These are phyloP conservation scores for Cladosporium oxysporum DNA, from an alignment of 2,329 filamentous ascomycete species.

Conservation along the genomic window DNA sequence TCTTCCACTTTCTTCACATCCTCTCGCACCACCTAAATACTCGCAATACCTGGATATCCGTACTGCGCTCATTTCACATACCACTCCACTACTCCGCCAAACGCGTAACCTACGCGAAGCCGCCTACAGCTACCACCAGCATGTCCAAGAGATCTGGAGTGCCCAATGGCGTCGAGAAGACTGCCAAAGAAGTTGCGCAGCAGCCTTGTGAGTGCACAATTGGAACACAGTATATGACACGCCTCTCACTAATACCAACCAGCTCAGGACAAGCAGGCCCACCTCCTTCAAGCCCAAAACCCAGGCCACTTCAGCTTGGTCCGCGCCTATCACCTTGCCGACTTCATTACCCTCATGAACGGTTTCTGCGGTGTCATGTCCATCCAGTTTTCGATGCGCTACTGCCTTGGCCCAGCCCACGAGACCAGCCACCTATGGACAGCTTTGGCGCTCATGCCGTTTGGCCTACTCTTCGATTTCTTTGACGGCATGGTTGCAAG, in stretches of 20 bases:
- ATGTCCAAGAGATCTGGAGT: conserved; percentile 67
- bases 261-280: conserved; percentile 76
- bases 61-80: not conserved
- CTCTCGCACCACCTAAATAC: not conserved
- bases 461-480: conserved; percentile 95
- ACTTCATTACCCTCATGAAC: conserved; percentile 81
- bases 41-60: not conserved
- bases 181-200: conserved; percentile 39
- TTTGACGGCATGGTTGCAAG: conserved; percentile 96
- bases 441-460: conserved; percentile 83
- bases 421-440: conserved; percentile 72
- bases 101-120: not conserved
- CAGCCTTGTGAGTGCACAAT: conserved; percentile 45
- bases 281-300: conserved; percentile 64
- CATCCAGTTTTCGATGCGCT: conserved; percentile 90
- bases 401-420: conserved; percentile 69
- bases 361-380: conserved; percentile 92
- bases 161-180: conserved; percentile 53
- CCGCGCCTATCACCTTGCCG: conserved; percentile 70
- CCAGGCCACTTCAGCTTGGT: conserved; percentile 69
- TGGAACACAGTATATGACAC: not conserved
- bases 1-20: not conserved
- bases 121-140: conserved; percentile 22
- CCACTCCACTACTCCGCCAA: not conserved
- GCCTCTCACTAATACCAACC: conserved; percentile 15